Base-by-base conservation (phyloP, 2,329 filamentous ascomycete species). In the Clarireedia hainanense region DNA sequence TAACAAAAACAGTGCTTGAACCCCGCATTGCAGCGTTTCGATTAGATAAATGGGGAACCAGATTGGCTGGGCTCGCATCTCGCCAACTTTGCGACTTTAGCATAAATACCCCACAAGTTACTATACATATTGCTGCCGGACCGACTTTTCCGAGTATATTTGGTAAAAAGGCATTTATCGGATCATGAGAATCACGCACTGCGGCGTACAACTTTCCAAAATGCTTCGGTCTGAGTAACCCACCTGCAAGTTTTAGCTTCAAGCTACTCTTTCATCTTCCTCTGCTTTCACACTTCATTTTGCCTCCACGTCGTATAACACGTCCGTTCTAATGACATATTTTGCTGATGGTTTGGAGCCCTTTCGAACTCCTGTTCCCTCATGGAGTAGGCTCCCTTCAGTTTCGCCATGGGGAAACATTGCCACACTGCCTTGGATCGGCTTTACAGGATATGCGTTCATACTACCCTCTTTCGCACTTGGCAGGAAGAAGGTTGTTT, bases 361-460 rank as follows among this genome's bases (percentile, higher is more conserved):
- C 62, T 79, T 80, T n/a, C 77, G 75, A 0, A 89, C 85, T 0
- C 85, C 85, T 0, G 85, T 88, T 0, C 85, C 85, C 65, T 88
- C 85, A 62, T 89, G 85, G 57, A 89, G 64, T 53, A 88, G 67
- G 5, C 83, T 83, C 0, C 83, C 83, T 42, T 78, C 78, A 0
- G 80, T 77, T 61, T 88, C 85, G 0, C 85, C 85, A 55, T 89
- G 85, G 0, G 85, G 84, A 59, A 89, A 88, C 3, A 89, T 74
- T 0, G 83, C 84, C 0, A 86, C 81, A 47, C 76, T 79, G 4
- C 85, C 85, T 79, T 86, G 85, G 9, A 87, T 79, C 0, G 85
- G 85, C 55, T 80, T 79, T 0, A 89, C 79, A 0, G 83, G 81
- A 61, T 88, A 87, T 0, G 85, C 85, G 61, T 88, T 87, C 61